Evolutionary conservation across 2,329 filamentous ascomycete species (phyloP), one percentile per base, ranked within the genome.

Genomic region (Lachnellula occidentalis): DNA sequence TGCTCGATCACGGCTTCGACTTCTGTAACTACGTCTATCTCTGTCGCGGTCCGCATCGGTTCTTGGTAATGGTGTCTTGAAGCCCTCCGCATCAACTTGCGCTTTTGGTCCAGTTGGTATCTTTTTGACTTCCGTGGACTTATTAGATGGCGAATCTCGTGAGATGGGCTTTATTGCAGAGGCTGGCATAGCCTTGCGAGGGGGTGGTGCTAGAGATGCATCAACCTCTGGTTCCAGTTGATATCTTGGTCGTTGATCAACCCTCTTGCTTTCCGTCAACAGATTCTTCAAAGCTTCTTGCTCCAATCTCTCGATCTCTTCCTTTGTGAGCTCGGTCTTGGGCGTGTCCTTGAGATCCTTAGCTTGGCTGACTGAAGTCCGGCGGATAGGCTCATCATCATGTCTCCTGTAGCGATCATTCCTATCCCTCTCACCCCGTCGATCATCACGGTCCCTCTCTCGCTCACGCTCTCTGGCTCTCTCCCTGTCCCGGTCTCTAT

Each of bases 391-490:
- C 31, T 54, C 51, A 27, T 62, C 61, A n/a, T 65, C 64, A 31
- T 60, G 60, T 45, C 61, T 55, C 57, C 60, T 59, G 48, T 61
- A 55, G 42, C 64, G 63, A 45, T 67, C 65, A 19, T 65, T 60
- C 45, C 59, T 50, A 34, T 64, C 58, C 36, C 62, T 48, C 14
- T 58, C 58, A 24, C 50, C 36, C 11, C 54, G 53, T 19, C 61
- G 47, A 11, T 62, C 58, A 27, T 73, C 74, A 24, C 73, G 69
- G 34, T 75, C 71, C n/a, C 56, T 59, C 19, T 67, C 69, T 36
- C 66, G 61, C 8, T 70, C 69, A 37, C 70, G 65, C 9, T 62
- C 61, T 51, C 58, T 49, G 5, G 55, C 56, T 19, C 55, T 45
- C 24, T 57, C 67, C 64, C 41, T 47, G 1, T 61, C 61, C 15